A percentile compares a stretch with the other conserved stretches of the same genome.
phyloP scores from a whole-genome alignment of 73 alveolate species.

The Paramecium octaurelia region DNA sequence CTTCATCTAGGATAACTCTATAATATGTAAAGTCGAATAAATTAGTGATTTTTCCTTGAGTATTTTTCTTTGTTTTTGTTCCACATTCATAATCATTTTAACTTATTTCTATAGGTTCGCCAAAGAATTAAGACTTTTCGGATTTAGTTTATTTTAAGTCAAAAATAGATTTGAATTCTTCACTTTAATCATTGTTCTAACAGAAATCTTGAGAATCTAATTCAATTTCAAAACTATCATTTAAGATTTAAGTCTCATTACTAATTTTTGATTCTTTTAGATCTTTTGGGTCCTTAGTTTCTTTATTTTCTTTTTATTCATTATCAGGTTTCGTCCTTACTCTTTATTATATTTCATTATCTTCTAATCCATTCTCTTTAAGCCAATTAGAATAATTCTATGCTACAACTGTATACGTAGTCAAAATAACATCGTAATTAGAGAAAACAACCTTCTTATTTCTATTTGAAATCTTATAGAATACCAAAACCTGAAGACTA shows the following conservation, averaged over 20 bases:
- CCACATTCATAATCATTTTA: neutral
- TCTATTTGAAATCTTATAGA: neutral
- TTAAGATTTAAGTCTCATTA: neutral
- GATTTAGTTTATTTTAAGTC: neutral
- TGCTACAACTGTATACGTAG: conserved; percentile 7
- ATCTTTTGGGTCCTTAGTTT: neutral
- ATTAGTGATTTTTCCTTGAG: neutral
- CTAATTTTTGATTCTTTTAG: neutral
- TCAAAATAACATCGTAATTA: neutral
- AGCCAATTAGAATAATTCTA: neutral
- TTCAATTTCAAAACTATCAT: neutral
- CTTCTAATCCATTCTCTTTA: neutral
- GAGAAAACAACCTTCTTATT: neutral
- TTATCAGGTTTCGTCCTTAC: neutral
- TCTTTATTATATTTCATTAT: neutral
- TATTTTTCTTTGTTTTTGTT: neutral
- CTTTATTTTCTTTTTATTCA: neutral
- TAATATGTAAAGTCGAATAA: conserved; percentile 16
- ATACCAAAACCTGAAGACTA: conserved; percentile 1
- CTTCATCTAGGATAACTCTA: conserved; percentile 54
- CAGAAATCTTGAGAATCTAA: neutral
- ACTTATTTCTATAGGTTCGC: neutral
- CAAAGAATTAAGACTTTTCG: neutral
- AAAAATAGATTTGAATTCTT: neutral
- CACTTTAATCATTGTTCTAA: neutral